phyloP scores from a whole-genome alignment of 805 yeast genomes.

The Sugiyamaella floridensis region DNA sequence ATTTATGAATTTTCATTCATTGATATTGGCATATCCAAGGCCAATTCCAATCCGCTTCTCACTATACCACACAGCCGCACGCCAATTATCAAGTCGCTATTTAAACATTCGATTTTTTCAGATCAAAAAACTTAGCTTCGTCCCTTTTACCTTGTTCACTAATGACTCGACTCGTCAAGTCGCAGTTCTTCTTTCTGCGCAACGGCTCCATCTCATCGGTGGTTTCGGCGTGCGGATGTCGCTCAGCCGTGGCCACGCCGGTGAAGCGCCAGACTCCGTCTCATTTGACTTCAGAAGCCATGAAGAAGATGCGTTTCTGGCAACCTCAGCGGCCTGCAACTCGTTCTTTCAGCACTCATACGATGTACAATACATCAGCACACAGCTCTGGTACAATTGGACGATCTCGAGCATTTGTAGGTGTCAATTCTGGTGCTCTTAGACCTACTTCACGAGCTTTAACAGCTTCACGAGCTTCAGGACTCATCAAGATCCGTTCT shows the following conservation, averaged over 20 bases:
- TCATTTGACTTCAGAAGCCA: not conserved
- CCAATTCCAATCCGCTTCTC: no score
- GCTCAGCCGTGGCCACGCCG: slow-evolving; percentile 3
- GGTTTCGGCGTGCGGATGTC: slow-evolving; percentile 20
- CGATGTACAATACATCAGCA: not conserved
- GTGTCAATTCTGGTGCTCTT: not conserved
- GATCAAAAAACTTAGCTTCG: not conserved
- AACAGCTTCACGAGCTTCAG: not conserved
- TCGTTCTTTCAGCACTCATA: not conserved
- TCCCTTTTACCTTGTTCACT: not conserved
- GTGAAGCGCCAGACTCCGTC: slow-evolving; percentile 1
- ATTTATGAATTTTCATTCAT: no score
- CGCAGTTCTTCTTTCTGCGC: slow-evolving; percentile 53
- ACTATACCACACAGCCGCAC: not conserved
- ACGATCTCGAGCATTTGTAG: not conserved
- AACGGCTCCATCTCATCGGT: slow-evolving; percentile 30
- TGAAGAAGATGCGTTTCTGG: not conserved
- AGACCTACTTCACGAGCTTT: not conserved
- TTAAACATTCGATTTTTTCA: not conserved
- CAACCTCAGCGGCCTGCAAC: not conserved
- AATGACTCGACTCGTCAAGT: slow-evolving; percentile 36
- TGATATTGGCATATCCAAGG: no score
- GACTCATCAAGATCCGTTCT: not conserved
- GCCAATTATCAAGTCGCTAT: not conserved
- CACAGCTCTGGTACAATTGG: no score